Percentiles rank a stretch among this genome's conserved stretches.
Evolutionary conservation across 331 rosid species (phyloP).

Genomic region (Prunus yedoensis): DNA sequence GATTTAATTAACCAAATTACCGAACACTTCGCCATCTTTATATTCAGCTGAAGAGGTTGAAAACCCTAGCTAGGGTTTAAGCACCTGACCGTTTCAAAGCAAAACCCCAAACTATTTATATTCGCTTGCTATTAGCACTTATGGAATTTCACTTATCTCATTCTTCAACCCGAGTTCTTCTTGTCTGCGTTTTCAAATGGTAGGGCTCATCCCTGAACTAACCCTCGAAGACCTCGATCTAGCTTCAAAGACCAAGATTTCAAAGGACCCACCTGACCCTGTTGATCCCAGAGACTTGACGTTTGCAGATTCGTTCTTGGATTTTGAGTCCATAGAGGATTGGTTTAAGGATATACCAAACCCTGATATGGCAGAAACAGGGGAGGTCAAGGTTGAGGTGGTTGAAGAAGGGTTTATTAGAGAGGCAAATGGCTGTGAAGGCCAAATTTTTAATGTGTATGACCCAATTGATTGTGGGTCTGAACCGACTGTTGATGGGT

Average conservation of each 20-base stretch:
- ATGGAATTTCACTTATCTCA: conserved; percentile 14
- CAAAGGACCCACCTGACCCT: conserved; percentile 29
- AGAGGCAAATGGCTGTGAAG: conserved; percentile 7
- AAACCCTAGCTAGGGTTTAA: conserved; percentile 34
- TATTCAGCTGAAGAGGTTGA: background rate
- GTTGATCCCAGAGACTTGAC: conserved; percentile 40
- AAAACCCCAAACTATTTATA: conserved; percentile 16
- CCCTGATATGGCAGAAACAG: conserved; percentile 29
- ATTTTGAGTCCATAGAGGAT: conserved; percentile 48
- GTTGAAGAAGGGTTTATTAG: conserved; percentile 3
- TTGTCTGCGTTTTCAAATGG: conserved; percentile 24
- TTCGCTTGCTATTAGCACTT: background rate
- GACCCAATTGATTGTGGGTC: background rate
- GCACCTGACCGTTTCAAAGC: conserved; percentile 4
- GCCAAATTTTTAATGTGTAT: background rate
- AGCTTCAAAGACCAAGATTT: conserved; percentile 30
- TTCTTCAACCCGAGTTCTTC: background rate
- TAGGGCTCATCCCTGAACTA: conserved; percentile 21
- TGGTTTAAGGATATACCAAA: conserved; percentile 40
- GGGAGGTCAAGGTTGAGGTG: conserved; percentile 9
- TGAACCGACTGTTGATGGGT: background rate
- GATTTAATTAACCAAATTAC: background rate
- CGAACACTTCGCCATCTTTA: background rate
- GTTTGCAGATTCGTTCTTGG: conserved; percentile 64
- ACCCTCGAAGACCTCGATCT: conserved; percentile 32